A percentile compares a stretch with the other conserved stretches of the same genome.
phyloP scores from a whole-genome alignment of 2,329 filamentous ascomycete genomes.

The Talaromyces sp. region DNA sequence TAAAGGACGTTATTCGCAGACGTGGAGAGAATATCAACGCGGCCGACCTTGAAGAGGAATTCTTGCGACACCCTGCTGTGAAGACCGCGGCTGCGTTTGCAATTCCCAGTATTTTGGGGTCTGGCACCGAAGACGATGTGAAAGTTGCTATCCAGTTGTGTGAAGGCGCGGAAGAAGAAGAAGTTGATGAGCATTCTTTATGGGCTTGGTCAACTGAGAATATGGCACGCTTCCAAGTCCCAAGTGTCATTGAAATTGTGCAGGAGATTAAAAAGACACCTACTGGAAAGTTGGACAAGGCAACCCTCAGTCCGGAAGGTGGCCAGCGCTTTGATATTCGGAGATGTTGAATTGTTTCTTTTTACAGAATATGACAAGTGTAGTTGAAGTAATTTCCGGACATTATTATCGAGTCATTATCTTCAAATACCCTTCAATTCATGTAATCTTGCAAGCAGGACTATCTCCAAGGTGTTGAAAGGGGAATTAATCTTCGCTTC shows the following conservation, averaged over 20 bases:
- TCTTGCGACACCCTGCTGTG: constrained; percentile 1
- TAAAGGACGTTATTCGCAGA: constrained; percentile 1
- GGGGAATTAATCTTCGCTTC: too few relatives aligned
- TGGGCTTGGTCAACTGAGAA: constrained; percentile 4
- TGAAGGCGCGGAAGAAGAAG: background rate
- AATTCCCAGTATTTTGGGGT: background rate
- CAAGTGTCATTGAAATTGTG: constrained; percentile 4
- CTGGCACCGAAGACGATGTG: background rate
- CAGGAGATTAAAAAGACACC: constrained; percentile 4
- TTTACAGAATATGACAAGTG: background rate
- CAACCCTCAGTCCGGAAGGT: background rate
- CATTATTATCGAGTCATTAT: too few relatives aligned
- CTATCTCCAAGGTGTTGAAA: too few relatives aligned
- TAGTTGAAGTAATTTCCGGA: background rate
- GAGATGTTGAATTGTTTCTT: background rate
- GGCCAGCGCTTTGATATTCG: background rate
- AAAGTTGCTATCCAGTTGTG: constrained; percentile 2
- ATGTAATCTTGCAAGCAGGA: too few relatives aligned
- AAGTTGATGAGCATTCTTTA: background rate
- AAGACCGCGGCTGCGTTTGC: constrained; percentile 3
- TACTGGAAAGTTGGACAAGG: constrained; percentile 2
- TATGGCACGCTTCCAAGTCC: constrained; percentile 5
- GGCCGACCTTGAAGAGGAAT: background rate
- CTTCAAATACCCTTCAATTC: too few relatives aligned
- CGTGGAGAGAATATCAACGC: constrained; percentile 2